Percentiles rank a stretch among this genome's conserved stretches.
phyloP scores from a whole-genome alignment of 129 eudicot genomes.

The Tagetes erecta region DNA sequence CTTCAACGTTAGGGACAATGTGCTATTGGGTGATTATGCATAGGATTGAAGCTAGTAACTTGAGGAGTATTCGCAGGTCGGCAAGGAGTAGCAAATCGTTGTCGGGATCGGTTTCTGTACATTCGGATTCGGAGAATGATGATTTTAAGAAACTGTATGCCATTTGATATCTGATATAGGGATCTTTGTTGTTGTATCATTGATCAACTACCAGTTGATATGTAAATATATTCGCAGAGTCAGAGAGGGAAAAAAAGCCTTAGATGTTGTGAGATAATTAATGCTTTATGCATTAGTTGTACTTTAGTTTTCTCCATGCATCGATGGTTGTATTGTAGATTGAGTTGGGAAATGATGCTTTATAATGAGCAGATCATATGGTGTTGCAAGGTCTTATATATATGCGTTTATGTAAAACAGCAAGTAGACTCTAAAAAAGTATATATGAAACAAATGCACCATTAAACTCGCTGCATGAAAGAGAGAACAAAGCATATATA shows the following conservation, averaged over 20 bases:
- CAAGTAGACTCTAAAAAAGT: no score
- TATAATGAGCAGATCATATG: neutral
- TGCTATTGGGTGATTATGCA: conserved; percentile 75
- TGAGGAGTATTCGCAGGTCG: conserved; percentile 49
- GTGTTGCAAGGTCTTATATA: no score
- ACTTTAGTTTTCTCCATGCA: neutral
- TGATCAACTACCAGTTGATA: neutral
- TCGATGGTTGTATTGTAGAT: neutral
- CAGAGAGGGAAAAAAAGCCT: neutral
- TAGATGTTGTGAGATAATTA: conserved; percentile 1
- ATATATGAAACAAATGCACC: no score
- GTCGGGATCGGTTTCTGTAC: conserved; percentile 49
- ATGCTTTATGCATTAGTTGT: conserved; percentile 14
- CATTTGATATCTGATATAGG: neutral
- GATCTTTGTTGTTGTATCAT: conserved; percentile 9
- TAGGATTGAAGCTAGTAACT: conserved; percentile 60
- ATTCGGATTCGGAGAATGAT: conserved; percentile 52
- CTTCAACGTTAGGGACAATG: conserved; percentile 67
- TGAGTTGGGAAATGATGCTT: neutral
- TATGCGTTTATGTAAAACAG: no score
- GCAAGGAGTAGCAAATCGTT: conserved; percentile 55
- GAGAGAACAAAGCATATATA: no score
- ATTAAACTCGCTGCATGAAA: no score
- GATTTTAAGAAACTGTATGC: conserved; percentile 61
- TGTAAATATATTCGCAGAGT: conserved; percentile 26